Conservation (phyloP, 2,329 filamentous ascomycete species). For the Sarocladium oryzae region DNA sequence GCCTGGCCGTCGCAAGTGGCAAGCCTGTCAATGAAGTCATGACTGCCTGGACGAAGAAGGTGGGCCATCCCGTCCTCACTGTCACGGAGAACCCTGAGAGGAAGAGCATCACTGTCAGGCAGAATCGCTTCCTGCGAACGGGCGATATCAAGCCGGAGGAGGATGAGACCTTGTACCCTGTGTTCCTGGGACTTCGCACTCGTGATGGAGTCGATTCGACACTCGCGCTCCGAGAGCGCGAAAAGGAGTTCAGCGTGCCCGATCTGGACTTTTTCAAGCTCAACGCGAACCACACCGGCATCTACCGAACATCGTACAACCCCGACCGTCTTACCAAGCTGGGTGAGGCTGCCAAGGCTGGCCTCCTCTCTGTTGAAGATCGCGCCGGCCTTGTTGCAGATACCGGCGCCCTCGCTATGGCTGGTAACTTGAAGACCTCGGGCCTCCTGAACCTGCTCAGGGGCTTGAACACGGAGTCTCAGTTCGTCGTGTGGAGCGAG, state of each 20-base stretch:
- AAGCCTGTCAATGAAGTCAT: constrained; percentile 88
- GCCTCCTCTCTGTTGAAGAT: constrained; percentile 76
- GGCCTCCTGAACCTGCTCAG: constrained; percentile 80
- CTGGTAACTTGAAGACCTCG: constrained; percentile 90
- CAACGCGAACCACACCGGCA: constrained; percentile 88
- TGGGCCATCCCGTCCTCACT: constrained; percentile 85
- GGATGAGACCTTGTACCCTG: constrained; percentile 79
- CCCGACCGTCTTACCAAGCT: constrained; percentile 81
- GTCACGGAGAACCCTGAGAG: constrained; percentile 62
- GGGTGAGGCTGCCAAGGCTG: constrained; percentile 69
- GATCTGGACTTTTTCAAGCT: constrained; percentile 90
- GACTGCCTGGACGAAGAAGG: constrained; percentile 95
- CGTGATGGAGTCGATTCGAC: constrained; percentile 65
- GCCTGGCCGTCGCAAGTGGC: constrained; percentile 79
- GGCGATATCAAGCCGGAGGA: constrained; percentile 92
- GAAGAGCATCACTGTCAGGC: constrained; percentile 76
- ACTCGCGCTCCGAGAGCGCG: constrained; percentile 41
- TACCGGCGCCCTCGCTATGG: constrained; percentile 80
- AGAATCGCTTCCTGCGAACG: constrained; percentile 90
- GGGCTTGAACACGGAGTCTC: constrained; percentile 73
- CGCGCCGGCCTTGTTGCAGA: constrained; percentile 93
- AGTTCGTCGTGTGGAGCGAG: constrained; percentile 95
- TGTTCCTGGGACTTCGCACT: constrained; percentile 80
- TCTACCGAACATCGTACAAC: constrained; percentile 85
- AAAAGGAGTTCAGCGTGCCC: constrained; percentile 70